Evolutionary conservation across 768 basidiomycete genomes (phyloP).

Genomic region (Coprinopsis sp.): DNA sequence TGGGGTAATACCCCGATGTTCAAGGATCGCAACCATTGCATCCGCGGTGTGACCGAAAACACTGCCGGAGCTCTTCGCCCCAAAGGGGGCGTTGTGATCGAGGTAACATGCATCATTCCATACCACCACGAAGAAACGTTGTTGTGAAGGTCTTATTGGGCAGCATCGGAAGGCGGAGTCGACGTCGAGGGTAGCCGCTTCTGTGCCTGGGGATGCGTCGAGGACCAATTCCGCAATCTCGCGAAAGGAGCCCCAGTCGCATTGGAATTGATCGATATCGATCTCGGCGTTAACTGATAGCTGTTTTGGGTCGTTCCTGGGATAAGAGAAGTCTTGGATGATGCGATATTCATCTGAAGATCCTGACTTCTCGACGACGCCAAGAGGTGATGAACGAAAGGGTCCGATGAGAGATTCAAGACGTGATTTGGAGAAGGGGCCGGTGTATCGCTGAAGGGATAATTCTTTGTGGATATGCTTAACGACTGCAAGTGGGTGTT

Average conservation of each 20-base stretch:
- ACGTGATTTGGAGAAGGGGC: constrained; percentile 15
- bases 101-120: constrained; percentile 22
- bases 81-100: constrained; percentile 27
- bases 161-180: not conserved
- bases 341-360: constrained; percentile 21
- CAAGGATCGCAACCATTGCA: constrained; percentile 22
- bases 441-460: constrained; percentile 10
- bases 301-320: constrained; percentile 16
- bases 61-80: constrained; percentile 22
- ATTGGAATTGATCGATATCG: constrained; percentile 24
- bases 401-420: constrained; percentile 33
- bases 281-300: constrained; percentile 28
- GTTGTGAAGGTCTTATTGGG: constrained; percentile 16
- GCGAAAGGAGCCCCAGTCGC: constrained; percentile 18
- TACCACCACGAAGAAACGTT: constrained; percentile 18
- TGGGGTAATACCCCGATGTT: not conserved
- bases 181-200: not conserved
- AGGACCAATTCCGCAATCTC: constrained; percentile 8
- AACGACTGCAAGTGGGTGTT: constrained; percentile 10
- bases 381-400: constrained; percentile 36
- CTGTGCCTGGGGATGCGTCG: constrained; percentile 25
- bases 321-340: constrained; percentile 32
- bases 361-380: constrained; percentile 31
- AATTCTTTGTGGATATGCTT: constrained; percentile 16
- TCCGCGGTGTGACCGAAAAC: constrained; percentile 30